Percentiles rank a stretch among this genome's conserved stretches.
phyloP scores from a whole-genome alignment of 1,139 yeast genomes.

The Yamadazyma pseudoaaseri region DNA sequence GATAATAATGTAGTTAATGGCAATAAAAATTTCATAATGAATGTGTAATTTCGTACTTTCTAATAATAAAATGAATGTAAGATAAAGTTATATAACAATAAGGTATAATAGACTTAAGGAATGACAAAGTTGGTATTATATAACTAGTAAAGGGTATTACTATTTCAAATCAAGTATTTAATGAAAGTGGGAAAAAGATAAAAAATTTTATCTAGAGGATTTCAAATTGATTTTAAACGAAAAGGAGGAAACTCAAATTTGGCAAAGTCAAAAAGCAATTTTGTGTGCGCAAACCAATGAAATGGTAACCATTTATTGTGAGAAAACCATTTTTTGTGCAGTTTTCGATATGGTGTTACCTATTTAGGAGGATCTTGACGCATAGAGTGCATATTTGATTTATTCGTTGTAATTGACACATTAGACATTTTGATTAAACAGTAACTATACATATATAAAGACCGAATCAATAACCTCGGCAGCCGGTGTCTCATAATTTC shows the following conservation, averaged over 20 bases:
- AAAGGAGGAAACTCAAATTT: conserved; percentile 1
- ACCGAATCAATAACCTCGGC: too few relatives aligned
- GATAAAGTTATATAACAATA: background rate
- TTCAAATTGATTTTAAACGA: conserved; percentile 3
- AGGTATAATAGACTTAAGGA: conserved; percentile 1
- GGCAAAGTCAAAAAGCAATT: background rate
- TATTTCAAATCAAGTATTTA: background rate
- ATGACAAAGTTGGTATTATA: conserved; percentile 5
- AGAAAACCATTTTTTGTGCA: too few relatives aligned
- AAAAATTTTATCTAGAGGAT: conserved; percentile 2
- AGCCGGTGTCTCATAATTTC: too few relatives aligned
- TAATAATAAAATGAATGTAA: conserved; percentile 2
- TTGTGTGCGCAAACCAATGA: background rate
- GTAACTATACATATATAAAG: too few relatives aligned
- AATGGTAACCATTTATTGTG: too few relatives aligned
- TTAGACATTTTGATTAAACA: too few relatives aligned
- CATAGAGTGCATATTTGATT: too few relatives aligned
- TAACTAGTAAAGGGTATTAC: conserved; percentile 2
- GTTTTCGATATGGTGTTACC: too few relatives aligned
- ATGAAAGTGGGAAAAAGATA: conserved; percentile 1
- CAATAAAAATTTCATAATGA: conserved; percentile 30
- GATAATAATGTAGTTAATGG: conserved; percentile 38
- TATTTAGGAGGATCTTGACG: too few relatives aligned
- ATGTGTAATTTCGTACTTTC: conserved; percentile 2
- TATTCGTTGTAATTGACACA: too few relatives aligned